Conservation (phyloP, 2,329 filamentous ascomycete species). For the Exophiala spinifera region DNA sequence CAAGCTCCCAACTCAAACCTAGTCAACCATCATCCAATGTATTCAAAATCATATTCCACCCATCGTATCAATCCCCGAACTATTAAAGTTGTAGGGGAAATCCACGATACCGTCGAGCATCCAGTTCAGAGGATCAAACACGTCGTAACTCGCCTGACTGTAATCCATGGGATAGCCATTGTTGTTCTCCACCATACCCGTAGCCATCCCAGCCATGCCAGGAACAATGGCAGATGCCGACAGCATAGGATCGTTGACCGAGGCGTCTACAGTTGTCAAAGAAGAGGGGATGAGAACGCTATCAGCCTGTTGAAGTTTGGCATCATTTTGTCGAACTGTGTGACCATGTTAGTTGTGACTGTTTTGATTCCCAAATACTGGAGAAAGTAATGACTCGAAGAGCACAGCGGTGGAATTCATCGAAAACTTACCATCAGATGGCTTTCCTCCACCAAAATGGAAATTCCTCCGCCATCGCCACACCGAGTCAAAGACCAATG, state of each 20-base stretch:
- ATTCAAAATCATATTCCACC: no score
- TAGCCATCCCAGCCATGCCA: constrained; percentile 30
- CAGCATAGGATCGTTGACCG: constrained; percentile 18
- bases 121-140: constrained; percentile 92
- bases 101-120: constrained; percentile 83
- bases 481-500: constrained; percentile 64
- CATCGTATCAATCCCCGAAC: not conserved
- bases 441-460: constrained; percentile 63
- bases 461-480: constrained; percentile 66
- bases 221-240: constrained; percentile 21
- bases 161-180: constrained; percentile 24
- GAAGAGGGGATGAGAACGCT: constrained; percentile 4
- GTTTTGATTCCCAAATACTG: no score
- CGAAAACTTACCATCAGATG: constrained; percentile 35
- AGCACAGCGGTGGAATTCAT: no score
- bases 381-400: not conserved
- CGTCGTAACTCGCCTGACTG: constrained; percentile 65
- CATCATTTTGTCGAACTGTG: constrained; percentile 15
- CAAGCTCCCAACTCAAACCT: not conserved
- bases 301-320: constrained; percentile 16
- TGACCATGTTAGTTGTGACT: not conserved
- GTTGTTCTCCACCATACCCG: constrained; percentile 18
- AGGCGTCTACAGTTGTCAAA: not conserved
- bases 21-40: no score
- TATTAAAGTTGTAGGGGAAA: constrained; percentile 59